Evolutionary conservation across 108 stramenopile genomes (phyloP).

Genomic region (Nitzschia putrida): DNA sequence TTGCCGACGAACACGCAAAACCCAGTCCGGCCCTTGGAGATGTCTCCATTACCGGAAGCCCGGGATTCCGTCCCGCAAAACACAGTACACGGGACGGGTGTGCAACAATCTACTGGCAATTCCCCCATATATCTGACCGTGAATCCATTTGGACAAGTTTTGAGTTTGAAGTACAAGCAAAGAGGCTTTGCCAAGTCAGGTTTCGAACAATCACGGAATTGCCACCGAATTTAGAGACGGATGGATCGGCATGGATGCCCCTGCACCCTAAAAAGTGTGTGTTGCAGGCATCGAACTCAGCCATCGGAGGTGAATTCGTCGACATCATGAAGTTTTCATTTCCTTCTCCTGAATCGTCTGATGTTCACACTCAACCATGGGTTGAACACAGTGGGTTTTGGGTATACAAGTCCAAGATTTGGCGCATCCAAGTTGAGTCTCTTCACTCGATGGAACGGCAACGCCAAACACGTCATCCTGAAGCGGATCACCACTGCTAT

Average conservation of each 20-base stretch:
- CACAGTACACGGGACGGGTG: slow-evolving; percentile 33
- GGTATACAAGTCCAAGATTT: slow-evolving; percentile 58
- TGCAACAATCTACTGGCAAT: slow-evolving; percentile 45
- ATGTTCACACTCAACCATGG: slow-evolving; percentile 30
- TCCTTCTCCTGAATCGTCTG: neutral
- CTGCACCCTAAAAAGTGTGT: slow-evolving; percentile 43
- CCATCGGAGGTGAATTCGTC: slow-evolving; percentile 63
- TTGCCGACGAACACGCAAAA: slow-evolving; percentile 49
- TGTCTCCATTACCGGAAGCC: slow-evolving; percentile 44
- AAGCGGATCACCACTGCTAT: neutral
- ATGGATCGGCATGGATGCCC: slow-evolving; percentile 12
- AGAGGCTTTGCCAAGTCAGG: slow-evolving; percentile 41
- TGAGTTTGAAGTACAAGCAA: slow-evolving; percentile 46
- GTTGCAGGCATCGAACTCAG: slow-evolving; percentile 49
- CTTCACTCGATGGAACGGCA: too few relatives aligned
- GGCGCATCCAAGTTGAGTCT: slow-evolving; percentile 40
- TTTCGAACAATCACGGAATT: slow-evolving; percentile 31
- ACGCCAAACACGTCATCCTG: too few relatives aligned
- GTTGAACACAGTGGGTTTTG: slow-evolving; percentile 33
- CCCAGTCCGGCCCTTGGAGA: slow-evolving; percentile 46
- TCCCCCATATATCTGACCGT: slow-evolving; percentile 1
- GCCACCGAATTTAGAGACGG: slow-evolving; percentile 16
- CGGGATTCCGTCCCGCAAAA: slow-evolving; percentile 39
- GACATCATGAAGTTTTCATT: slow-evolving; percentile 39
- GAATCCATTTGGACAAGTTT: slow-evolving; percentile 45